Base-by-base conservation (phyloP, 2,329 filamentous ascomycete genomes). In the Aschersonia sp. region DNA sequence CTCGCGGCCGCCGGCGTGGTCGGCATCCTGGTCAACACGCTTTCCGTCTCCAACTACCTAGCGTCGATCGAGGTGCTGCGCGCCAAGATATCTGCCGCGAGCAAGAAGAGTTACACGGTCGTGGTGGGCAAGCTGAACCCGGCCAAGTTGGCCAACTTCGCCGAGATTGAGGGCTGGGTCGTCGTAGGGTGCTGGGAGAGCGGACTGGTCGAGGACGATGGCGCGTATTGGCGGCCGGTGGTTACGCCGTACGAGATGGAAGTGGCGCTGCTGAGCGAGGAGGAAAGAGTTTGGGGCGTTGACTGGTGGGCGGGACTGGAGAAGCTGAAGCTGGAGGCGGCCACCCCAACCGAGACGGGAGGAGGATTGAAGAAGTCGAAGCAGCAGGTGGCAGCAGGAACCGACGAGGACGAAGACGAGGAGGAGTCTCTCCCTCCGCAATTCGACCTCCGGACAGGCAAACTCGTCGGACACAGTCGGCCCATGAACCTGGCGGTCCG, bases 121-220 rank as follows among this genome's bases (percentile, higher is more conserved):
- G 92, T 98, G 2, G 92, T 98, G 0, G 92, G 92, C 50, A 97
- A 97, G 63, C 73, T 98, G 30, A 98, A 97, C 59, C 83, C 89
- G 0, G 91, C 89, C 40, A 98, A 98, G 64, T 74, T 98, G 29
- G 92, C 92, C 45, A 98, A 98, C 65, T 98, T 98, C 66, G 80
- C 84, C 50, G 92, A 98, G 64, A 79, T 98, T 4, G 91, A 89
- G 43, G 91, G 89, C 12, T 98, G 92, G 92, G 89, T 97, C 0
- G 89, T 97, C 0, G 86, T 98, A 7, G 91, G 92, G 2, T 98
- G 92, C 65, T 98, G 92, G 92, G 92, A 98, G 67, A 95, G 89
- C 62, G 88, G 85, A 51, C 69, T 97, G 46, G 78, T 98, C 4
- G 91, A 96, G 56, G 88, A 89, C 53, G 84, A 85, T 50, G 64